Base-by-base conservation (phyloP, 495 filamentous ascomycete genomes). In the Penicillium longicatenatum region DNA sequence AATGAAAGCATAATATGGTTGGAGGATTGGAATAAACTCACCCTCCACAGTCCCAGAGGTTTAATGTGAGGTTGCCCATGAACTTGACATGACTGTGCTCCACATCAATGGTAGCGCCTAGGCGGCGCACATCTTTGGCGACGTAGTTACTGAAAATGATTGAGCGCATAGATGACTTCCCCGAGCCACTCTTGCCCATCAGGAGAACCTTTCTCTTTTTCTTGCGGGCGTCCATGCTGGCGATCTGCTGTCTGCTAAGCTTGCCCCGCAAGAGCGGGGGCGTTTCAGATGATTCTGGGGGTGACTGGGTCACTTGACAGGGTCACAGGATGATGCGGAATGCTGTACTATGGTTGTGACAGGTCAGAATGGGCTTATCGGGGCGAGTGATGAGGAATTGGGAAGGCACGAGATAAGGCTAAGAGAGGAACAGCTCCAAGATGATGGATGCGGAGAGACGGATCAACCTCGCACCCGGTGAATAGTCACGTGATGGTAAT, bases 91-190 rank as follows among this genome's bases (percentile, higher is more conserved):
- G 92, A 45, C 91, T 96, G 62, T 97, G 89, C 77, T 98, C 94
- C 49, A 98, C 93, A 72, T 98, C 94, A 69, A 98, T 97, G 4
- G 94, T 98, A n/a, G 94, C 94, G 47, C 93, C 94, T 59, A 98
- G 75, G 29, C 94, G 80, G 24, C 94, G 87, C 6, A 96, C 96
- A 78, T 98, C 95, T 66, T 93, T 93, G 37, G 95, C 94, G 49
- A 97, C 89, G 63, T 96, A 97, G 73, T 98, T 98, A 77, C 88
- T 93, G 75, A 98, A 98, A 64, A 98, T 95, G 64, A 98, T 98
- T 54, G 88, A 92, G 52, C 95, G 84, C 94, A 98, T 98, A 48
- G 92, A 96, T 30, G 93, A 96, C 72, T 98, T 98, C n/a, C 94
- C 94, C n/a, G 93, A 96, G 57, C 94, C 94, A 60, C 89, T 93